Evolutionary conservation across 306 rosid species (phyloP).

Genomic region (Lotus japonicus): DNA sequence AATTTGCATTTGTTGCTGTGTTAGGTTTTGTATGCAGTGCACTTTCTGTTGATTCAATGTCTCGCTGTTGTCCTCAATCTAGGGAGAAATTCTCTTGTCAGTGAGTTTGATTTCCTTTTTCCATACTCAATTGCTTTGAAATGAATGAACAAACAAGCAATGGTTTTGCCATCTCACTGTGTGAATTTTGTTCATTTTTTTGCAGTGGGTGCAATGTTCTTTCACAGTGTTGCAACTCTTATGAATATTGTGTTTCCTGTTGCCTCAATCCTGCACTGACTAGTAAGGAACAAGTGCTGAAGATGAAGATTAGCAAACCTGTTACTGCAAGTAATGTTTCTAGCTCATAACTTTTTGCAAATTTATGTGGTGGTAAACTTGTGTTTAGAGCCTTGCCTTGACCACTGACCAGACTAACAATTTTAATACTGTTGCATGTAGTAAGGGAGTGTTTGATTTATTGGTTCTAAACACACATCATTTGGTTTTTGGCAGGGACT

Average conservation of each 20-base stretch:
- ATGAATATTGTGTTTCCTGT: slow-evolving; percentile 93
- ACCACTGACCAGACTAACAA: background rate
- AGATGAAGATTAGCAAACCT: slow-evolving; percentile 67
- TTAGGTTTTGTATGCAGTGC: slow-evolving; percentile 73
- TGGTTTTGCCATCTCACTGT: background rate
- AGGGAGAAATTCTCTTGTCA: slow-evolving; percentile 87
- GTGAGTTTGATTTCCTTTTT: slow-evolving; percentile 53
- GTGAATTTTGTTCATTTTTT: background rate
- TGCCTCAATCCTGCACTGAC: slow-evolving; percentile 75
- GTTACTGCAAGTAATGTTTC: slow-evolving; percentile 62
- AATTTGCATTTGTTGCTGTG: background rate
- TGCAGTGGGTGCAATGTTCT: slow-evolving; percentile 81
- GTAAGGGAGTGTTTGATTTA: background rate
- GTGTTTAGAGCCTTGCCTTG: background rate
- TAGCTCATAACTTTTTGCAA: slow-evolving; percentile 1
- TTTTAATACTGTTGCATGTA: background rate
- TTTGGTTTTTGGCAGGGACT: slow-evolving; percentile 50
- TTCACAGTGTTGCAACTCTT: slow-evolving; percentile 84
- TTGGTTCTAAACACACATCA: background rate
- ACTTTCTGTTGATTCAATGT: slow-evolving; percentile 42
- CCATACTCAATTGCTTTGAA: slow-evolving; percentile 9
- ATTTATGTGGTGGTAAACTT: background rate
- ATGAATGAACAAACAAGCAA: background rate
- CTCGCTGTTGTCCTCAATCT: slow-evolving; percentile 68
- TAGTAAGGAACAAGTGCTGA: slow-evolving; percentile 43